Base-by-base conservation (phyloP, 129 eudicot species). In the Artemisia argyi region DNA sequence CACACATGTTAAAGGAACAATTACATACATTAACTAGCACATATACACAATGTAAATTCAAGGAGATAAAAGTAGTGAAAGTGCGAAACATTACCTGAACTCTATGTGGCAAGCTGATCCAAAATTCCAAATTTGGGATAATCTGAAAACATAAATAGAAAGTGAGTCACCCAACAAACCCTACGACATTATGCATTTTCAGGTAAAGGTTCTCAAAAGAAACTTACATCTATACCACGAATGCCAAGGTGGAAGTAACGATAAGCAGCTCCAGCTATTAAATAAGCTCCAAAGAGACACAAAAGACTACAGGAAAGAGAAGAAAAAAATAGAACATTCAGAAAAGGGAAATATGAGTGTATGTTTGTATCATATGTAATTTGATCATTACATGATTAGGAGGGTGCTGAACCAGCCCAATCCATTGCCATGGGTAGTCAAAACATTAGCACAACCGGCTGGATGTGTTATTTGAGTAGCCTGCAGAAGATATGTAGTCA, bases 31-130 rank as follows among this genome's bases (percentile, higher is more conserved):
- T 60, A 26, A 60, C 65, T 20, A 24, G 30, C 14, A 60, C 17
- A 60, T 35, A 20, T 8, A 60, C 44, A 54, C 9, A 61, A n/a
- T 9, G 30, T 62, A 73, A 8, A 30, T 19, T 63, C 2, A 51
- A 73, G 62, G 76, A 59, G 26, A 63, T 12, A 50, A 10, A 63
- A 50, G 13, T 1, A 30, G 13, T 48, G 35, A 24, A 24, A 24
- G 26, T 24, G 26, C 2, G 26, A 80, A 64, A 14, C 18, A 66
- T 52, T 76, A 93, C 98, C 98, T 83, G 94, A 66, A 79, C 62
- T 83, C 84, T 87, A 72, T 92, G 92, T 11, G 96, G 96, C 73
- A 92, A 55, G 85, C 92, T 87, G 78, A 81, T 83, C 98, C 98
- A 92, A 65, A 89, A 78, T 76, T 92, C 96, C 86, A 92, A 76